Conservation (phyloP, 148 eudicot genomes). For the Diospyros lotus region DNA sequence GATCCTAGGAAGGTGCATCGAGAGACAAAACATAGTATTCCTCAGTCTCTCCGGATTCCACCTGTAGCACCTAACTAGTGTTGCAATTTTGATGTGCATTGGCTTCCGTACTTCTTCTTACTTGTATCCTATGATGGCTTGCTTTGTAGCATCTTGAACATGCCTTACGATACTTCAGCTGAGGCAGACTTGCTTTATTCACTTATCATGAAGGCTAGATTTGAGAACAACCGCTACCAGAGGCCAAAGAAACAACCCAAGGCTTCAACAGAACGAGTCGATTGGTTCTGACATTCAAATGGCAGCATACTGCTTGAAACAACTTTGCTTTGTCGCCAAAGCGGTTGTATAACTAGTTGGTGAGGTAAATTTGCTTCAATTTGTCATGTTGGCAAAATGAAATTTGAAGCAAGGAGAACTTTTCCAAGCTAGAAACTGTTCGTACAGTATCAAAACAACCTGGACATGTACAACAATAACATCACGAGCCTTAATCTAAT, state of each 20-base stretch:
- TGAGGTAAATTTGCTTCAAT: background rate
- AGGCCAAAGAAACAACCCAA: slow-evolving; percentile 67
- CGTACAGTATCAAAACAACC: too few relatives aligned
- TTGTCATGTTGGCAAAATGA: background rate
- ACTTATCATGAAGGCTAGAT: slow-evolving; percentile 75
- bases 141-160: slow-evolving; percentile 51
- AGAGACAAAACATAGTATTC: too few relatives aligned
- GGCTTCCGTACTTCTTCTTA: background rate
- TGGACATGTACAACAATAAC: too few relatives aligned
- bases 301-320: background rate
- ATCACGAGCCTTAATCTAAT: too few relatives aligned
- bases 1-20: too few relatives aligned
- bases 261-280: slow-evolving; percentile 59
- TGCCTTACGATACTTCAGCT: slow-evolving; percentile 78
- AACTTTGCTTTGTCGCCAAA: too few relatives aligned
- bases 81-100: background rate
- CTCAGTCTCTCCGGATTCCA: background rate
- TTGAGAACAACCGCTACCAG: slow-evolving; percentile 72
- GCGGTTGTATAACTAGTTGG: background rate
- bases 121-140: background rate
- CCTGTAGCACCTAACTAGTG: too few relatives aligned
- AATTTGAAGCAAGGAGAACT: background rate
- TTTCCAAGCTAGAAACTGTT: too few relatives aligned
- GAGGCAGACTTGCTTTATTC: slow-evolving; percentile 87
- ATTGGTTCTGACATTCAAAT: slow-evolving; percentile 45